phyloP scores from a whole-genome alignment of 2,329 filamentous ascomycete genomes.

The Fusarium dimerum region DNA sequence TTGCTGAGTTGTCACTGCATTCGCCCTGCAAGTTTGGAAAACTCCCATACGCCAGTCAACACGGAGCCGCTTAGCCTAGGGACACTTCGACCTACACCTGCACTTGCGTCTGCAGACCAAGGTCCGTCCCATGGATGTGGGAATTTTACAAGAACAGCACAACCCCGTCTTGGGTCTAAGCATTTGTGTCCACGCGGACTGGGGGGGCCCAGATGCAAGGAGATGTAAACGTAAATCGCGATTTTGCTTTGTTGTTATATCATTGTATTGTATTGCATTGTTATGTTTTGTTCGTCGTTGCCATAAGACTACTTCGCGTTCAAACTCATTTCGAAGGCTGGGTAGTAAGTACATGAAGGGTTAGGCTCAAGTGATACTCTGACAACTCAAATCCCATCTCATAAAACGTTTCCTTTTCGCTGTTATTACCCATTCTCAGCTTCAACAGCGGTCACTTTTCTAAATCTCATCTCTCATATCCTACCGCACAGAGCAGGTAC shows the following conservation, averaged over 20 bases:
- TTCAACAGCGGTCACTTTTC: background rate
- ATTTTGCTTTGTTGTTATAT: background rate
- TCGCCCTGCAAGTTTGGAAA: background rate
- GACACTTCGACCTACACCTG: no score
- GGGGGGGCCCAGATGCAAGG: background rate
- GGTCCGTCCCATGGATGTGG: no score
- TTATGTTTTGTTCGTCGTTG: background rate
- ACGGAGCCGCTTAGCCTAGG: background rate
- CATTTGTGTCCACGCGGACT: background rate
- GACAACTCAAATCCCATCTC: conserved; percentile 6
- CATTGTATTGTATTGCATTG: background rate
- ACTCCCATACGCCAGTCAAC: background rate
- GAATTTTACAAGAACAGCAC: no score
- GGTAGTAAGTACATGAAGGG: no score
- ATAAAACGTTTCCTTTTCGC: background rate
- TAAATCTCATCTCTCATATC: no score
- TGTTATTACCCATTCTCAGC: background rate
- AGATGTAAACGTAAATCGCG: background rate
- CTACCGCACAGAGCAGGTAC: no score
- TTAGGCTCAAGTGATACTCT: background rate
- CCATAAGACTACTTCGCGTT: background rate
- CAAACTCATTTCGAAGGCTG: background rate
- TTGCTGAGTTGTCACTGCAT: background rate
- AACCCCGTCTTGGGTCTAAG: background rate
- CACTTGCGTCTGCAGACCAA: no score